Percentiles rank a stretch among this genome's conserved stretches.
Conservation (phyloP, 2,329 filamentous ascomycete species). For the Aspergillus oerlinghausenensis region DNA sequence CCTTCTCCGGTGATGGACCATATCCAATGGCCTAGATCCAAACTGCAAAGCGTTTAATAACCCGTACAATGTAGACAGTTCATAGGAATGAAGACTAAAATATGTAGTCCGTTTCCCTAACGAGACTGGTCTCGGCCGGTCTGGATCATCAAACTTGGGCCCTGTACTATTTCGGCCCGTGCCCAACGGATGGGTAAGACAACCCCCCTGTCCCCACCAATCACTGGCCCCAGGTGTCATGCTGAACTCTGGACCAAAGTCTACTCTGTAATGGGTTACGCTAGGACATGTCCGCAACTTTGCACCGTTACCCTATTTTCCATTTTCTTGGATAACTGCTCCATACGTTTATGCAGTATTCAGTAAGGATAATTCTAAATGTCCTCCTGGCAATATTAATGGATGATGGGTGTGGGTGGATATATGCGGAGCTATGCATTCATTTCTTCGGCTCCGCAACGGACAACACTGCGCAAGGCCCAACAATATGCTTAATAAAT, state of each 20-base stretch:
- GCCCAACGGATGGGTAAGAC: not conserved
- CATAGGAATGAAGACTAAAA: not conserved
- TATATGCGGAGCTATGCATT: not conserved
- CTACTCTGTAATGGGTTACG: not conserved
- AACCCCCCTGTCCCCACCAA: not conserved
- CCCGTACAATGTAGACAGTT: not conserved
- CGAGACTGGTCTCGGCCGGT: constrained; percentile 6
- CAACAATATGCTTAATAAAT: not conserved
- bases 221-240: not conserved
- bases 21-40: not conserved
- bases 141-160: constrained; percentile 2
- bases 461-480: not conserved
- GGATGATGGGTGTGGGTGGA: not conserved
- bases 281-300: not conserved
- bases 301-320: not conserved
- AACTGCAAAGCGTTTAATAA: not conserved
- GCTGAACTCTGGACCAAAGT: not conserved
- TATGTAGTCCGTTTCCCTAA: not conserved
- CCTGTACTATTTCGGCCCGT: not conserved
- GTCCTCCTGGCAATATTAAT: not conserved
- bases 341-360: not conserved
- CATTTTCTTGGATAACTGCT: not conserved
- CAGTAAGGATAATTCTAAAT: not conserved
- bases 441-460: not conserved
- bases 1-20: not conserved